These are phyloP conservation scores for Triticum turgidum DNA, from an alignment of 176 grass and related monocot genomes.

Conservation along the genomic window DNA sequence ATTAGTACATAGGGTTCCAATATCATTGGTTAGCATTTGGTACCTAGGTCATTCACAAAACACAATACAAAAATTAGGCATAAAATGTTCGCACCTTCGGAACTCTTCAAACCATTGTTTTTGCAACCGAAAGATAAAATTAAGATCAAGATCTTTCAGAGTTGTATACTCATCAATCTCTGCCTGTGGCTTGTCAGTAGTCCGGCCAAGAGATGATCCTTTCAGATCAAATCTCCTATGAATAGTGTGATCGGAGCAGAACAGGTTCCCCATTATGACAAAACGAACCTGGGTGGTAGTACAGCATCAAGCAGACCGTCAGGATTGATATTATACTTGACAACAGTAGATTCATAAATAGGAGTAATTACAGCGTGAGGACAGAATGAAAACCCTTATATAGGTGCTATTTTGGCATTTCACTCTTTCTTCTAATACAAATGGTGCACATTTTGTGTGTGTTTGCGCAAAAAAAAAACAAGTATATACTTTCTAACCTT, in stretches of 20 bases:
- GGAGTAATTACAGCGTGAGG: neutral
- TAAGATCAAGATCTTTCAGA: slow-evolving; percentile 97
- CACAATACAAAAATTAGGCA: slow-evolving; percentile 2
- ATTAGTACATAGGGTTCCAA: slow-evolving; percentile 37
- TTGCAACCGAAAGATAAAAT: slow-evolving; percentile 80
- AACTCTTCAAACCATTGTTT: slow-evolving; percentile 82
- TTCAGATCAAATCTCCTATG: slow-evolving; percentile 94
- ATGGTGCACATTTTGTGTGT: neutral
- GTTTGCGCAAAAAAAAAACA: neutral
- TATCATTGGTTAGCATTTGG: slow-evolving; percentile 18
- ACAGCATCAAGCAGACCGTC: slow-evolving; percentile 24
- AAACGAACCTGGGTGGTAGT: slow-evolving; percentile 70
- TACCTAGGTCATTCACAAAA: neutral
- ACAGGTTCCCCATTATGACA: slow-evolving; percentile 97
- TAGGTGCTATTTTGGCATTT: neutral
- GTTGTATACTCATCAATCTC: slow-evolving; percentile 92
- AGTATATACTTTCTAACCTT: slow-evolving; percentile 60
- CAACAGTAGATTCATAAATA: neutral
- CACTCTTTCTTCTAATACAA: neutral
- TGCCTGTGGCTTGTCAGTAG: slow-evolving; percentile 65
- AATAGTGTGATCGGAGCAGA: slow-evolving; percentile 79
- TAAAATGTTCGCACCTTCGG: slow-evolving; percentile 57
- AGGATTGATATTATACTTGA: slow-evolving; percentile 13
- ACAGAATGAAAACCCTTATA: neutral
- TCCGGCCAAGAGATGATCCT: slow-evolving; percentile 86